Base-by-base conservation (phyloP, 73 alveolate genomes). In the Paramecium caudatum region DNA sequence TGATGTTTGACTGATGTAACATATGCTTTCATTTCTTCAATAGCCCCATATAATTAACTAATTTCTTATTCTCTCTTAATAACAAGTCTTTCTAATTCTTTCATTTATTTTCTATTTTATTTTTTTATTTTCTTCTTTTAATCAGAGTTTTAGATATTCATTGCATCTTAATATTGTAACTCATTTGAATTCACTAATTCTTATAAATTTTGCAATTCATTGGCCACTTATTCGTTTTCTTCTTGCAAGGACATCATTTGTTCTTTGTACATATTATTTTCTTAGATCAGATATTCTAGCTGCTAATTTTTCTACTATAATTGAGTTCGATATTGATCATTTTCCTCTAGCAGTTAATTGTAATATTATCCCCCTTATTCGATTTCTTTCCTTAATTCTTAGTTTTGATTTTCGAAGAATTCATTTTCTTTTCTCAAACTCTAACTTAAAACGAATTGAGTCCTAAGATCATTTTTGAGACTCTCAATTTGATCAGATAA, bases 391-490 rank as follows among this genome's bases (percentile, higher is more conserved):
- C 50, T 34, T 25, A 32, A 37, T 25, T 37, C 50, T 68, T 68
- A 15, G 7, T 17, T 25, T 37, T 34, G 12, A 68, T 68, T 68
- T 68, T 68, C 84, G 27, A 68, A 68, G 84, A 34, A 34, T 68
- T 68, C 84, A 68, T 68, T 68, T 36, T 68, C 84, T 37, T 34
- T 32, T 68, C 84, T 68, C 17, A 68, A 37, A 37, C 50, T 68
- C 34, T 68, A 16, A 68, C 84, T 34, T 0, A 68, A 12, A 2
- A 9, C 30, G 34, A 68, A 68, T 33, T 68, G 33, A 34, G 84
- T 37, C 19, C 50, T 5, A 32, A 68, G 37, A 68, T 68, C 84
- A 68, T 37, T 68, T 19, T 68, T 68, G 13, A 68, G 37, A 34
- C 21, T 68, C 34, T 68, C 50, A 37, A 68, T 37, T 68, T 68